These are phyloP conservation scores for Entomortierella lignicola DNA, from an alignment of 192 early-diverging fungal genomes.

Conservation along the genomic window DNA sequence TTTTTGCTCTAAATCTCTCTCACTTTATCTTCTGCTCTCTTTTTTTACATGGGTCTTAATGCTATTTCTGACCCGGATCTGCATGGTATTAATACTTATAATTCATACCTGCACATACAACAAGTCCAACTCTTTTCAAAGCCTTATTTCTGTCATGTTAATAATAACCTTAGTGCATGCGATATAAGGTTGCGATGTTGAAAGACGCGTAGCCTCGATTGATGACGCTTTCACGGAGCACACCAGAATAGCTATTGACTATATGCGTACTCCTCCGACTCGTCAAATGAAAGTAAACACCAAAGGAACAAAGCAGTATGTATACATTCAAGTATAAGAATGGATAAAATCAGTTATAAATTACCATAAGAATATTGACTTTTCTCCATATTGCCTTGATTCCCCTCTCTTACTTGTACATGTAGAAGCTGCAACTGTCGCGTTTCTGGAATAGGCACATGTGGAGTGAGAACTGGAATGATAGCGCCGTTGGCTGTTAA, in stretches of 20 bases:
- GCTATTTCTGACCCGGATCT: constrained; percentile 26
- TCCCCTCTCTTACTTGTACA: background rate
- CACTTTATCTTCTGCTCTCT: background rate
- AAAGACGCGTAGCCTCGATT: constrained; percentile 3
- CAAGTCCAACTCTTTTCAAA: no score
- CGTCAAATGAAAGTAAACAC: background rate
- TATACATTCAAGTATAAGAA: background rate
- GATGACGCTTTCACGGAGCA: constrained; percentile 16
- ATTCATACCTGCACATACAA: background rate
- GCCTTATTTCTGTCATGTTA: background rate
- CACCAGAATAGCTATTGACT: background rate
- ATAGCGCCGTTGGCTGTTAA: background rate
- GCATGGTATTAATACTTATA: constrained; percentile 9
- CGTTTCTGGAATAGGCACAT: constrained; percentile 5
- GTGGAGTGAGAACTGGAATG: constrained; percentile 1
- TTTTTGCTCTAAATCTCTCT: background rate
- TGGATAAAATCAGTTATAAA: background rate
- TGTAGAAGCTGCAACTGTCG: background rate
- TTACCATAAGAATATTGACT: background rate
- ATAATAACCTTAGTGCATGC: background rate
- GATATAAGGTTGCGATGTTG: no score
- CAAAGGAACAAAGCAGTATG: constrained; percentile 6
- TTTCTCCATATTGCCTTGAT: background rate
- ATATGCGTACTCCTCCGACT: background rate
- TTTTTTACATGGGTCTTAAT: background rate